Percentiles rank a stretch among this genome's conserved stretches.
Conservation (phyloP, 2,329 filamentous ascomycete species). For the Colletotrichum neosansevieriae region DNA sequence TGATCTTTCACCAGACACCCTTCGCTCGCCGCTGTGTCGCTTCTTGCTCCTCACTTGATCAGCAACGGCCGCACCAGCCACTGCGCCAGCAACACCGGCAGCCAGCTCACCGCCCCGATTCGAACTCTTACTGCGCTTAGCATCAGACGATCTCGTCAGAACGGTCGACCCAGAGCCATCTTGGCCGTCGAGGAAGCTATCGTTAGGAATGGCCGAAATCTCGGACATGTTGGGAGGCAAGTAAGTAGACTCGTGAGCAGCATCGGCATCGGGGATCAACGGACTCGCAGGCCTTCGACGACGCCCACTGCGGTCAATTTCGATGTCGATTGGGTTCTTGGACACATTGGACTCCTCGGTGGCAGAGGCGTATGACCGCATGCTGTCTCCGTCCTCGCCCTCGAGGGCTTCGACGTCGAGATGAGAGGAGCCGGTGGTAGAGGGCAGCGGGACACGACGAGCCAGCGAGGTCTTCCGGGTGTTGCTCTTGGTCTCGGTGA, state of each 20-base stretch:
- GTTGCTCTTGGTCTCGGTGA: conserved; percentile 80
- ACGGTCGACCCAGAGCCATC: conserved; percentile 60
- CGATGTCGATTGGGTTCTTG: conserved; percentile 86
- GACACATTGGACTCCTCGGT: conserved; percentile 84
- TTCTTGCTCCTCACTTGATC: conserved; percentile 61
- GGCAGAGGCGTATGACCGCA: conserved; percentile 81
- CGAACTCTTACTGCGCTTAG: conserved; percentile 58
- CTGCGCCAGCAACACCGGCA: conserved; percentile 52
- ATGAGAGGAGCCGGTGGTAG: conserved; percentile 55
- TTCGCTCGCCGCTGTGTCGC: conserved; percentile 56
- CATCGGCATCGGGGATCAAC: conserved; percentile 69
- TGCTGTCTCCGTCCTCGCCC: conserved; percentile 73
- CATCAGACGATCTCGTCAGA: conserved; percentile 47
- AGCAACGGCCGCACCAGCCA: conserved; percentile 53
- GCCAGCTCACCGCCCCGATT: conserved; percentile 54
- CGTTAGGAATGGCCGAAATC: conserved; percentile 80
- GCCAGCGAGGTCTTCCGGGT: conserved; percentile 74
- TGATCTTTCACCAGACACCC: conserved; percentile 52
- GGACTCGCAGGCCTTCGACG: conserved; percentile 76
- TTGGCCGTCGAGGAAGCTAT: conserved; percentile 68
- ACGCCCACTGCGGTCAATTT: conserved; percentile 73
- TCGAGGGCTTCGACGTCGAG: conserved; percentile 58
- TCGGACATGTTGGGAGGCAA: conserved; percentile 79
- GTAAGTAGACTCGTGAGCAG: conserved; percentile 67
- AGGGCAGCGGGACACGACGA: conserved; percentile 66